Conservation (phyloP, 306 rosid genomes). For the Cicer judaicum region DNA sequence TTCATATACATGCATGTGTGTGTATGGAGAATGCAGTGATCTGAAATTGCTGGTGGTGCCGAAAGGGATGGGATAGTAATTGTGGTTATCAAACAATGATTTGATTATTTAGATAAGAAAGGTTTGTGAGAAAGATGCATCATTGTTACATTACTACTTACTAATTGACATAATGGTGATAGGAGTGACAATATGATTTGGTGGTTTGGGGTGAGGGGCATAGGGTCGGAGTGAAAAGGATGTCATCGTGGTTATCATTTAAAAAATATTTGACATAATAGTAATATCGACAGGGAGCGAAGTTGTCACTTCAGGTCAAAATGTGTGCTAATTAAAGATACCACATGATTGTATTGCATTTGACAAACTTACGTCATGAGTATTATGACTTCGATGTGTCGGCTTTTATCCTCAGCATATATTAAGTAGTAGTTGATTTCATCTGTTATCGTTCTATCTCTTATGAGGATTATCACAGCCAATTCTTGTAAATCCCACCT, state of each 20-base stretch:
- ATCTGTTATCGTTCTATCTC: slow-evolving; percentile 2
- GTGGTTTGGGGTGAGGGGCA: not conserved
- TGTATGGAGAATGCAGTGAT: slow-evolving; percentile 29
- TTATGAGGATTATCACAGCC: not conserved
- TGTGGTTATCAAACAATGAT: slow-evolving; percentile 22
- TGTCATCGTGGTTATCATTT: not conserved
- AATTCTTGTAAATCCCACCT: slow-evolving; percentile 16
- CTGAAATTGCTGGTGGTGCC: not conserved
- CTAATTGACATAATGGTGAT: not conserved
- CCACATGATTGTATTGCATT: not conserved
- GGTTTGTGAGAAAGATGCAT: slow-evolving; percentile 32
- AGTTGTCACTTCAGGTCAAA: slow-evolving; percentile 23
- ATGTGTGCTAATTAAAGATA: slow-evolving; percentile 7
- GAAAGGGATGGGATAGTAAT: slow-evolving; percentile 8
- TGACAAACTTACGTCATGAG: not conserved
- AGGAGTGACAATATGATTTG: not conserved
- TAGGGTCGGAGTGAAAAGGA: not conserved
- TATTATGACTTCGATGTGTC: slow-evolving; percentile 25
- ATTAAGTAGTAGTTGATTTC: slow-evolving; percentile 10
- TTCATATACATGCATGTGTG: not conserved
- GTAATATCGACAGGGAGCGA: slow-evolving; percentile 11
- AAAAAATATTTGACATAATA: not conserved
- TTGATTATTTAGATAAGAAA: not conserved
- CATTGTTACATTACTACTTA: slow-evolving; percentile 15
- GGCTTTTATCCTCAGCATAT: slow-evolving; percentile 1